A percentile compares a stretch with the other conserved stretches of the same genome.
These are phyloP conservation scores for Gnomoniopsis smithogilvyi DNA, from an alignment of 2,329 filamentous ascomycete species.

Conservation along the genomic window DNA sequence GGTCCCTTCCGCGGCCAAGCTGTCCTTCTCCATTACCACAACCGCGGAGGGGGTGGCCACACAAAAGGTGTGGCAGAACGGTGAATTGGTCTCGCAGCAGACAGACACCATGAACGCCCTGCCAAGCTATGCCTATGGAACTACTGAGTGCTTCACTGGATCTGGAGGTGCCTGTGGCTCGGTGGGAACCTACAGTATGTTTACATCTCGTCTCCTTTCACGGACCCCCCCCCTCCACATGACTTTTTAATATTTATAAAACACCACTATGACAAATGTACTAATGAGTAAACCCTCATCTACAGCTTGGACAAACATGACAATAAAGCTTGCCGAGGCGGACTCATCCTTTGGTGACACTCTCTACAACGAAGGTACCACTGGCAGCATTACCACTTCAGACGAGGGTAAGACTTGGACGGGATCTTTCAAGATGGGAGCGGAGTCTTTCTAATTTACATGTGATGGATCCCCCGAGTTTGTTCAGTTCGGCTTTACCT, in stretches of 20 bases:
- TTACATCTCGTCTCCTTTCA: no score
- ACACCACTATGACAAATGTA: no score
- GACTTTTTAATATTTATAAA: no score
- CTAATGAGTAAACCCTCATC: not conserved
- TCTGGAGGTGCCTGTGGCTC: not conserved
- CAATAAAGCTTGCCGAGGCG: not conserved
- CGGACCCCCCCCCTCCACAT: no score
- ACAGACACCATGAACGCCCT: not conserved
- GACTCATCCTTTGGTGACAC: not conserved
- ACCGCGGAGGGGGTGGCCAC: not conserved
- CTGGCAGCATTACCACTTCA: not conserved
- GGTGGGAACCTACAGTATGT: not conserved
- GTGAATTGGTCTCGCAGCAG: not conserved
- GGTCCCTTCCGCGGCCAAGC: not conserved
- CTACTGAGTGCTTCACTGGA: slow-evolving; percentile 1
- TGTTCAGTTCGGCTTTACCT: no score
- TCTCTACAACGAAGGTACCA: not conserved
- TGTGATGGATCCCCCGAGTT: not conserved
- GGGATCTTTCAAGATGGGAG: not conserved
- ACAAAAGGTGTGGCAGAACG: not conserved
- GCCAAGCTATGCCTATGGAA: not conserved
- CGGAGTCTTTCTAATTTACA: not conserved
- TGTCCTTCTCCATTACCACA: not conserved
- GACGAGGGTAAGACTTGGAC: slow-evolving; percentile 7
- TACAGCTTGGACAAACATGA: not conserved